These are phyloP conservation scores for Solanum paucissectum DNA, from an alignment of 257 asterid species.

Conservation along the genomic window DNA sequence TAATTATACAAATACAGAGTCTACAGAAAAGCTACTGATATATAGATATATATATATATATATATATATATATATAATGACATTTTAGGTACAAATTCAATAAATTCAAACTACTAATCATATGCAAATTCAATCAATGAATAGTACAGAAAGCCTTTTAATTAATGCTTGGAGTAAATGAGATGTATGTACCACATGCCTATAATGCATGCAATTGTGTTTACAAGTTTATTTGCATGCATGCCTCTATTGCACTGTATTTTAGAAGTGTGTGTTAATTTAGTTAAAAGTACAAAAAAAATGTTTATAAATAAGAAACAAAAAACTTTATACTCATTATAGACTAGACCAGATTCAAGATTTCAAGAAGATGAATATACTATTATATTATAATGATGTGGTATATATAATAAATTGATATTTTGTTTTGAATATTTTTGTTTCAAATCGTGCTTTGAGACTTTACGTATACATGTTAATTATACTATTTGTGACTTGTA, in stretches of 20 bases:
- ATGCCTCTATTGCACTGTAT: background rate
- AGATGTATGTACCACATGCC: constrained; percentile 11
- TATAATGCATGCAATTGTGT: background rate
- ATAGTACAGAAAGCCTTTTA: constrained; percentile 15
- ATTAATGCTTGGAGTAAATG: constrained; percentile 9
- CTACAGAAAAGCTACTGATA: no score
- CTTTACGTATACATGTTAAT: no score
- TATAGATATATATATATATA: no score
- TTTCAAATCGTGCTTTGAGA: no score
- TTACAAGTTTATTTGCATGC: background rate
- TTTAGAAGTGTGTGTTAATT: background rate
- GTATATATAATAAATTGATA: no score
- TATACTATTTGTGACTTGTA: no score
- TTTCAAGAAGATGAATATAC: no score
- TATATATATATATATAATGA: background rate
- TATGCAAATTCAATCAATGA: constrained; percentile 18
- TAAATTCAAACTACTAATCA: constrained; percentile 26
- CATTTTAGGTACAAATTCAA: background rate
- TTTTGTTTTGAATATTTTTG: no score
- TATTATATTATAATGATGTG: no score
- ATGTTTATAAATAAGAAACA: background rate
- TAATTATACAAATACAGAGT: no score
- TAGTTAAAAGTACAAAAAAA: background rate
- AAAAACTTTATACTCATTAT: background rate
- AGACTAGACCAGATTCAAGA: no score